Percentiles rank a stretch among this genome's conserved stretches.
Conservation (phyloP, 257 asterid genomes). For the Lantana camara region DNA sequence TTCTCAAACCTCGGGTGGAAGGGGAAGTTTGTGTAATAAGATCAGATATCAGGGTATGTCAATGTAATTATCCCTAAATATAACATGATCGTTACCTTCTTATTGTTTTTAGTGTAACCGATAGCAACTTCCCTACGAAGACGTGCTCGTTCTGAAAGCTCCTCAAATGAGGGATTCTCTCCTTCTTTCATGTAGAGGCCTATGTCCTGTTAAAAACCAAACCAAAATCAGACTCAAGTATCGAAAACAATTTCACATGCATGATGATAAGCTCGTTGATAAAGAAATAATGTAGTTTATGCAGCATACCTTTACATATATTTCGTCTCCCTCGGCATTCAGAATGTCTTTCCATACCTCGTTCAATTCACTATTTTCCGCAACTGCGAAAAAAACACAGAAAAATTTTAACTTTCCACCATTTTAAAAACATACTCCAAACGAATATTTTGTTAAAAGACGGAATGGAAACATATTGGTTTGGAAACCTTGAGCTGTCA, state of each 20-base stretch:
- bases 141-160: background rate
- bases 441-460: background rate
- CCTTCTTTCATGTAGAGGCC: conserved; percentile 4
- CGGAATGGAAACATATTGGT: background rate
- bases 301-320: conserved; percentile 73
- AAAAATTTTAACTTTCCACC: conserved; percentile 3
- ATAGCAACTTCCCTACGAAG: conserved; percentile 1
- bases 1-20: no score
- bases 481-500: conserved; percentile 86
- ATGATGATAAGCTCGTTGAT: no score
- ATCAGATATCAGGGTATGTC: no score
- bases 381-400: conserved; percentile 54
- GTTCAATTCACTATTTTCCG: conserved; percentile 74
- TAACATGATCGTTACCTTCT: background rate
- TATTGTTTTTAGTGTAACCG: background rate
- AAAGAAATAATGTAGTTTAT: no score
- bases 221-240: background rate
- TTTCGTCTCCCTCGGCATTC: conserved; percentile 94
- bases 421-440: background rate
- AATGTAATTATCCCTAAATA: background rate
- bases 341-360: conserved; percentile 97
- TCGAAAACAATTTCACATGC: background rate
- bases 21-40: no score
- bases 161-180: background rate
- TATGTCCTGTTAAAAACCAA: background rate